Evolutionary conservation across 2,329 filamentous ascomycete genomes (phyloP), one percentile per base, ranked within the genome.

Genomic region (Calcarisporium arbuscula): DNA sequence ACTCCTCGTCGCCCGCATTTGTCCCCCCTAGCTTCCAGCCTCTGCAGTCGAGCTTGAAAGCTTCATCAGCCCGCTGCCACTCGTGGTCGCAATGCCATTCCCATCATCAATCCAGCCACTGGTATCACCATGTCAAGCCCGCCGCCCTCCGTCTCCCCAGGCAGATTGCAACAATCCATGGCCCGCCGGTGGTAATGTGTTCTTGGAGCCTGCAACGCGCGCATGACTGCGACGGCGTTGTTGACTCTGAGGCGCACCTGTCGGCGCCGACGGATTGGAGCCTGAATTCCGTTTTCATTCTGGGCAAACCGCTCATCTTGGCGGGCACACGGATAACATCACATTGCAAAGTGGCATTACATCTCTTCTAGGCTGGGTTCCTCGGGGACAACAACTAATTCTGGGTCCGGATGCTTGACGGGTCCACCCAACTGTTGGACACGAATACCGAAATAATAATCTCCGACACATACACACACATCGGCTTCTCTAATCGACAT

Each of bases 21-120:
- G 68, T 79, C 36, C 76, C 81, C 34, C 72, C 80, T 21, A 63
- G 70, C 50, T 84, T 76, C 62, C 80, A 84, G 52, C 71, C 65
- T 60, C 82, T 79, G 51, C 77, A 71, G 41, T 62, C 65, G 43
- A 78, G 62, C 70, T 51, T 90, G 50, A 95, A n/a, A 94, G 68
- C 72, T 94, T 43, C 87, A 95, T 64, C 90, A 95, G 69, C 87
- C 89, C 41, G 74, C 89, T 42, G 86, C 89, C 42, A 86, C 89
- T 45, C 85, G 92, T 49, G 79, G 83, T 39, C 86, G 88, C 62
- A 96, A 95, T 61, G 87, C 92, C 54, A 96, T 96, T 48, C 90
- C 90, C 40, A 98, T 98, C 59, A 86, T 96, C 64, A 94, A 98
- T 71, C 92, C 92, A 35, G 85, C 77, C 49, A 95, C 90, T 38